A percentile compares a stretch with the other conserved stretches of the same genome.
Evolutionary conservation across 805 yeast species (phyloP).

Genomic region (Ogataea sp.): DNA sequence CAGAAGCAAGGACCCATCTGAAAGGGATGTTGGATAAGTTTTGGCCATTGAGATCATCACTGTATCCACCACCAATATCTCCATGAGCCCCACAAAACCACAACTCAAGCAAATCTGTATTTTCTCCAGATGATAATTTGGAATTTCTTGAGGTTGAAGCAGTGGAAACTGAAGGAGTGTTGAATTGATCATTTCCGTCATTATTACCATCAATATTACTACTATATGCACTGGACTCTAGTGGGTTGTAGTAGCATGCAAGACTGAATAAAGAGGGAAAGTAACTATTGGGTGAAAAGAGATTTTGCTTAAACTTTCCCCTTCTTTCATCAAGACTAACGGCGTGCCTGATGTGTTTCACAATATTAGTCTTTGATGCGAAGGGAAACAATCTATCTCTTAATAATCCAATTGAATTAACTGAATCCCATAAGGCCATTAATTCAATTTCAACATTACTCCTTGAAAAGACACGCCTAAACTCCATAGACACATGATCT

Average conservation of each 20-base stretch:
- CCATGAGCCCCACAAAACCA: slow-evolving; percentile 70
- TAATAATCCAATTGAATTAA: slow-evolving; percentile 56
- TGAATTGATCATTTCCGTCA: background rate
- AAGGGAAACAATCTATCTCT: slow-evolving; percentile 53
- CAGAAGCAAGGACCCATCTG: slow-evolving; percentile 54
- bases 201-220: background rate
- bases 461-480: slow-evolving; percentile 45
- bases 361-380: slow-evolving; percentile 40
- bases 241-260: slow-evolving; percentile 6
- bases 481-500: slow-evolving; percentile 41
- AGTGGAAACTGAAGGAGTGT: too few species aligned
- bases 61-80: slow-evolving; percentile 67
- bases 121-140: too few species aligned
- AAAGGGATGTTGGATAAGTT: slow-evolving; percentile 41
- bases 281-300: slow-evolving; percentile 37
- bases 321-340: slow-evolving; percentile 61
- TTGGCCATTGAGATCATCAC: slow-evolving; percentile 35
- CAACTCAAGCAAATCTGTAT: slow-evolving; percentile 40
- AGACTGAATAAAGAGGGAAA: slow-evolving; percentile 16
- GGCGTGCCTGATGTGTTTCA: slow-evolving; percentile 58
- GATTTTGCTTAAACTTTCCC: slow-evolving; percentile 51
- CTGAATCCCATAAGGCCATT: slow-evolving; percentile 65
- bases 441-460: slow-evolving; percentile 38
- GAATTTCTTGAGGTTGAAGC: too few species aligned
- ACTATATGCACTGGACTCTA: background rate